Evolutionary conservation across 345 rosid species (phyloP).

Genomic region (Adansonia digitata): DNA sequence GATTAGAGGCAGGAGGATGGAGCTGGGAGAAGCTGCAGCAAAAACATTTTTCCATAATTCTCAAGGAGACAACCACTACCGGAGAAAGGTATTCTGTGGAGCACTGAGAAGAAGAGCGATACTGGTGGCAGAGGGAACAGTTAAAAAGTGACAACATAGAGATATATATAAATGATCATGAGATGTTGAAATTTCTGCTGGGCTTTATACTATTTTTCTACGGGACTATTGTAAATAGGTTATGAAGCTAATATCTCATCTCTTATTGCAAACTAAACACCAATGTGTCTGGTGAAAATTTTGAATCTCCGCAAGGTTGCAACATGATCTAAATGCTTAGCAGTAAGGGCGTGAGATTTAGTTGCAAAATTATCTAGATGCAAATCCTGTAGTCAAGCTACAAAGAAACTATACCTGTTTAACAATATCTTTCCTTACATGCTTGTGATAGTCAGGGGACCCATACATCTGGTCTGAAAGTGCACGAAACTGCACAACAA

Average conservation of each 20-base stretch:
- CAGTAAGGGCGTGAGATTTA: neutral
- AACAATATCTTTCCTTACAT: slow-evolving; percentile 74
- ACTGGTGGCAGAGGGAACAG: neutral
- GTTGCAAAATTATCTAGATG: slow-evolving; percentile 3
- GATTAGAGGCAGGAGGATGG: neutral
- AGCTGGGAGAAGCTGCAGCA: neutral
- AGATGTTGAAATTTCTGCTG: neutral
- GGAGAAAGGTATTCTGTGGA: neutral
- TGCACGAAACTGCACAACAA: slow-evolving; percentile 77
- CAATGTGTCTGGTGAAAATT: neutral
- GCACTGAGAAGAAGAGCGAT: neutral
- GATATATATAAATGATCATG: neutral
- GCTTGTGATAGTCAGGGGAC: slow-evolving; percentile 88
- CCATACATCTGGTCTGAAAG: slow-evolving; percentile 83
- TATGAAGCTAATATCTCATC: neutral
- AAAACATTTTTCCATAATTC: neutral
- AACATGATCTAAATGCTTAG: neutral
- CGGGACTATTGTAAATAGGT: neutral
- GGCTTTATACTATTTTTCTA: neutral
- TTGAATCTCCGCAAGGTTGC: neutral
- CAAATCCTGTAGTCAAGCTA: slow-evolving; percentile 1
- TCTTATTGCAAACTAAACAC: neutral
- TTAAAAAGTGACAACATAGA: neutral
- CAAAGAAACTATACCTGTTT: slow-evolving; percentile 64
- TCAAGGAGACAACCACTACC: neutral